Base-by-base conservation (phyloP, 139 green algal species). In the Chlorella sp. region DNA sequence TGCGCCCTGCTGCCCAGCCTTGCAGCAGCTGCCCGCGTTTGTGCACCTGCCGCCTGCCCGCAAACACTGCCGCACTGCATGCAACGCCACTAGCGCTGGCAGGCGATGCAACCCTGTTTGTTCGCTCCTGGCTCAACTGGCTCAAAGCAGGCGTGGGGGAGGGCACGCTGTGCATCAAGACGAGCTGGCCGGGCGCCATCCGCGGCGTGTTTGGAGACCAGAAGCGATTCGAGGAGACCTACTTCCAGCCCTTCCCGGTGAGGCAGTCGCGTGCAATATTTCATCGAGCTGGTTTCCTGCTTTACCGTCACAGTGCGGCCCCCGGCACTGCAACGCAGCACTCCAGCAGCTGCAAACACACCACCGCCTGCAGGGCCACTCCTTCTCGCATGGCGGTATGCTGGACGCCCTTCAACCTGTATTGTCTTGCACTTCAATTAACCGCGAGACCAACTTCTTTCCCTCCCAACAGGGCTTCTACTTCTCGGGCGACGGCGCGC, bases 181-280 rank as follows among this genome's bases (percentile, higher is more conserved):
- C 70, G 46, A 84, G 96, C 24, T 99, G 97, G 97, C 97, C 97
- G 22, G 87, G 80, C 79, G 94, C 93, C 69, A 95, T 96, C 84
- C 91, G 97, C 87, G 98, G 95, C 5, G 75, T 99, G 40, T 85
- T 80, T 32, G 92, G 93, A 32, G 95, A 99, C 88, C 97, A 98
- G 74, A 85, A 92, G 26, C 92, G 74, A 11, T 96, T 93, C 87
- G 92, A 94, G 90, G 51, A 56, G 3, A 81, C 54, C 76, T 72
- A 72, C 76, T 72, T 82, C 32, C 38, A 58, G 36, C 76, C 76
- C 54, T 72, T 72, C 54, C 76, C 51, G 54, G 54, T 72, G 94
- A 75, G 36, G 4, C 58, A 32, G 60, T 60, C 2, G 51, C 51
- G 11, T 60, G 51, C 51, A n/a, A n/a, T n/a, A n/a, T n/a, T n/a